These are phyloP conservation scores for Hericium erinaceus DNA, from an alignment of 768 basidiomycete species.

Conservation along the genomic window DNA sequence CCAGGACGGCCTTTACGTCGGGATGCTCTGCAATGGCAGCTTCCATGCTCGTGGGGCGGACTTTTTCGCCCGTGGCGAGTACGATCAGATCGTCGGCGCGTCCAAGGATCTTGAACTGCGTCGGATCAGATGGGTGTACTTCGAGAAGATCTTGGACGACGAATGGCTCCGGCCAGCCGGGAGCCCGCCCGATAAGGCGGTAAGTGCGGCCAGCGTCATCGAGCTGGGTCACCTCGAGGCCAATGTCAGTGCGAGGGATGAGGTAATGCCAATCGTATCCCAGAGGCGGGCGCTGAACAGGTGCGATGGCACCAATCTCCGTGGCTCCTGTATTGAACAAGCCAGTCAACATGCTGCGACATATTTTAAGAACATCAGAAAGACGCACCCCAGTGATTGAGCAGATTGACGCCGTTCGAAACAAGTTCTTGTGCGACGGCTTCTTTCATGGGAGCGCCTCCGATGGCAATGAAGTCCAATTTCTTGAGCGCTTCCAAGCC, in stretches of 20 bases:
- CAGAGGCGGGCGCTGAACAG: conserved; percentile 21
- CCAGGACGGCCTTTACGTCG: conserved; percentile 27
- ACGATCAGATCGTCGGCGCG: conserved; percentile 34
- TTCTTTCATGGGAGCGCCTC: conserved; percentile 33
- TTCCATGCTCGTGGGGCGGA: conserved; percentile 27
- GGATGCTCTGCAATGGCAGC: conserved; percentile 26
- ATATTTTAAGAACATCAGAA: neutral
- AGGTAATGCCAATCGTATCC: conserved; percentile 32
- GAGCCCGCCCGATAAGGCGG: conserved; percentile 24
- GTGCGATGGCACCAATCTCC: conserved; percentile 30
- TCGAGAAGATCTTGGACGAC: conserved; percentile 31
- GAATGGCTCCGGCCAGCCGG: conserved; percentile 25
- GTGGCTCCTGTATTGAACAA: conserved; percentile 15
- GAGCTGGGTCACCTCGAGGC: conserved; percentile 20
- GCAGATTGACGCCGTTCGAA: conserved; percentile 24
- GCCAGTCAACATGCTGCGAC: no score
- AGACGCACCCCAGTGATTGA: conserved; percentile 33
- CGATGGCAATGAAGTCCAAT: conserved; percentile 28
- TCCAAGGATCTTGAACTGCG: conserved; percentile 28
- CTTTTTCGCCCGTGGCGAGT: conserved; percentile 35
- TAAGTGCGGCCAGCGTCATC: conserved; percentile 20
- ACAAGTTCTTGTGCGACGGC: conserved; percentile 22
- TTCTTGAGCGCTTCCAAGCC: conserved; percentile 23
- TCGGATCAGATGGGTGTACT: conserved; percentile 21
- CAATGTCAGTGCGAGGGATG: conserved; percentile 26